Evolutionary conservation across 495 filamentous ascomycete genomes (phyloP).

Genomic region (Aspergillus ostianus): DNA sequence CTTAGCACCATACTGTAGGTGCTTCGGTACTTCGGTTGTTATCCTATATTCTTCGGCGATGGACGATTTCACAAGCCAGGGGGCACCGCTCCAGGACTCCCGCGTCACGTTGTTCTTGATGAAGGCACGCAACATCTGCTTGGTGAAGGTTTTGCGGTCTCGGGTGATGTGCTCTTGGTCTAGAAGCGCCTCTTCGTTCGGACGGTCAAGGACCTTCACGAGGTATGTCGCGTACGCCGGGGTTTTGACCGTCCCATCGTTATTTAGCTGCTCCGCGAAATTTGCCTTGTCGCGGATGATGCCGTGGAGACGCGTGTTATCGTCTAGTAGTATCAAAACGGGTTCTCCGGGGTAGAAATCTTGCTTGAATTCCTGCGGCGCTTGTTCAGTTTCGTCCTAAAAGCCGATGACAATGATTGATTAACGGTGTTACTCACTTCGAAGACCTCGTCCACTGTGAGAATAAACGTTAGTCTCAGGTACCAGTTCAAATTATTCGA

Average conservation of each 20-base stretch:
- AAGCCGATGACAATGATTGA: neutral
- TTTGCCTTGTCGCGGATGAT: slow-evolving; percentile 84
- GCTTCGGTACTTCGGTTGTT: slow-evolving; percentile 75
- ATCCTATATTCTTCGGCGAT: slow-evolving; percentile 84
- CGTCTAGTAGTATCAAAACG: slow-evolving; percentile 69
- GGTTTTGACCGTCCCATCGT: slow-evolving; percentile 63
- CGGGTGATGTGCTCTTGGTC: slow-evolving; percentile 81
- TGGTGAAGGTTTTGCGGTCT: slow-evolving; percentile 92
- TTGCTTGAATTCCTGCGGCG: slow-evolving; percentile 76
- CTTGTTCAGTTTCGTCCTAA: slow-evolving; percentile 34
- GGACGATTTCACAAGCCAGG: slow-evolving; percentile 89
- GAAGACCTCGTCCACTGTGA: slow-evolving; percentile 62
- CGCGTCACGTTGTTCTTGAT: slow-evolving; percentile 91
- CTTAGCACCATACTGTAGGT: slow-evolving; percentile 77
- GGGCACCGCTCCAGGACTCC: slow-evolving; percentile 90
- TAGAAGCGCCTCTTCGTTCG: slow-evolving; percentile 71
- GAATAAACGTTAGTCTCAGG: slow-evolving; percentile 25
- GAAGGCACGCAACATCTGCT: slow-evolving; percentile 88
- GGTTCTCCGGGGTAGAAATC: slow-evolving; percentile 93
- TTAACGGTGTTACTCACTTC: slow-evolving; percentile 46
- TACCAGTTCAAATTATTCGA: neutral
- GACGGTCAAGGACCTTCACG: slow-evolving; percentile 67
- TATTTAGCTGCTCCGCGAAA: slow-evolving; percentile 58
- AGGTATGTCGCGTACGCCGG: slow-evolving; percentile 75
- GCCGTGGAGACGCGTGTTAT: slow-evolving; percentile 71